Percentiles rank a stretch among this genome's conserved stretches.
phyloP scores from a whole-genome alignment of 306 rosid species.

The Vigna nakashimae region DNA sequence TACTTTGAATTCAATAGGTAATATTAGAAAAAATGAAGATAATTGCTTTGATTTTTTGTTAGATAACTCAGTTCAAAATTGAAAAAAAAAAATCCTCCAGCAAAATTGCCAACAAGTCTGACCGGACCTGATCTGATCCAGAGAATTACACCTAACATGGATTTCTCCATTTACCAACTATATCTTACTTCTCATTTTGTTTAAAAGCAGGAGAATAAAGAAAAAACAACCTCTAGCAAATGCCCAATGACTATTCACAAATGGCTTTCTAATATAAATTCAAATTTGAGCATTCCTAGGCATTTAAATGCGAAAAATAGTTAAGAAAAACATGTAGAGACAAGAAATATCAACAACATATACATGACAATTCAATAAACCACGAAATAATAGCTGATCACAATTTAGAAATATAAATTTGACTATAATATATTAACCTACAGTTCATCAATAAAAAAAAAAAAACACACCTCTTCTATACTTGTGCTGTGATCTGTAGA shows the following conservation, averaged over 20 bases:
- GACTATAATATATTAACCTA: constrained; percentile 7
- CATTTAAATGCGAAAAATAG: constrained; percentile 2
- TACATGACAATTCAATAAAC: constrained; percentile 17
- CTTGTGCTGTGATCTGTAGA: constrained; percentile 72
- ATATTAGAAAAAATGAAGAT: neutral
- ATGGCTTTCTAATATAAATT: neutral
- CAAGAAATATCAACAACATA: constrained; percentile 17
- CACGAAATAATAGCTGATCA: constrained; percentile 18
- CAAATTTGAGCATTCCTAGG: neutral
- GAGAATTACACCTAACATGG: neutral
- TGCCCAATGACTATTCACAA: constrained; percentile 10
- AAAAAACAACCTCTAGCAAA: constrained; percentile 12
- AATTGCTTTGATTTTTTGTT: constrained; percentile 1
- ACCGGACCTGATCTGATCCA: neutral
- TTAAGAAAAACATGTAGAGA: neutral
- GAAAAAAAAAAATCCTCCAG: neutral
- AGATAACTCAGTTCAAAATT: constrained; percentile 1
- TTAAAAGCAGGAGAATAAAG: neutral
- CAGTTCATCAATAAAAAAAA: constrained; percentile 24
- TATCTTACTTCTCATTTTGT: neutral
- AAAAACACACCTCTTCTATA: constrained; percentile 60
- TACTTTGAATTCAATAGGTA: neutral
- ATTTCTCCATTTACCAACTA: neutral
- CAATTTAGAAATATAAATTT: constrained; percentile 25
- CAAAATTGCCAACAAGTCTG: constrained; percentile 3